Evolutionary conservation across 2,329 filamentous ascomycete species (phyloP).

Genomic region (Nemania serpens): DNA sequence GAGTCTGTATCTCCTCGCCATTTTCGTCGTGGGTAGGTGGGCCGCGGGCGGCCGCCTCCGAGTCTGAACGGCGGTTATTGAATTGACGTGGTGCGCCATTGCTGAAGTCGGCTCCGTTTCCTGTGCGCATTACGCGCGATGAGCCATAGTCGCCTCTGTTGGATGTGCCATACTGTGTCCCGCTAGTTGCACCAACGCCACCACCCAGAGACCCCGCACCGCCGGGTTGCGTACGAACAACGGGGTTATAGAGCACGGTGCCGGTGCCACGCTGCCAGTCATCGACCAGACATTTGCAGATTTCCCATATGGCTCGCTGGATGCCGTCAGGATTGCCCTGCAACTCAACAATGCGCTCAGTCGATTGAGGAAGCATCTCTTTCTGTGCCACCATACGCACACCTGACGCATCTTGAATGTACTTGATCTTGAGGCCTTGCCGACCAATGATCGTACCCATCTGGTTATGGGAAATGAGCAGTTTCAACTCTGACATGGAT

Average conservation of each 20-base stretch:
- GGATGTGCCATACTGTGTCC: constrained; percentile 50
- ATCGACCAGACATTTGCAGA: constrained; percentile 96
- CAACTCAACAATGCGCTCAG: constrained; percentile 95
- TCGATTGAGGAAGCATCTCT: constrained; percentile 99
- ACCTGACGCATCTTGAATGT: constrained; percentile 95
- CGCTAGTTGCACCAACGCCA: constrained; percentile 43
- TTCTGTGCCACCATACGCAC: constrained; percentile 99
- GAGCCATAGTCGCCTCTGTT: constrained; percentile 62
- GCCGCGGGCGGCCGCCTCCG: constrained; percentile 78
- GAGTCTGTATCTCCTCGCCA: constrained; percentile 95
- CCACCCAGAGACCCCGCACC: constrained; percentile 50
- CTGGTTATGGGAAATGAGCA: constrained; percentile 98
- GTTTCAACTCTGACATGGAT: constrained; percentile 76
- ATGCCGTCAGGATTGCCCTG: constrained; percentile 95
- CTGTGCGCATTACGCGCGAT: constrained; percentile 87
- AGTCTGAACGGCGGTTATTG: constrained; percentile 79
- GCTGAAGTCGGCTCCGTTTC: constrained; percentile 97
- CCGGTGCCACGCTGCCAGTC: constrained; percentile 97
- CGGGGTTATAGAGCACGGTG: constrained; percentile 96
- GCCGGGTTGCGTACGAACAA: constrained; percentile 78
- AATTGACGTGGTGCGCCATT: constrained; percentile 72
- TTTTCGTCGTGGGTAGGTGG: constrained; percentile 92
- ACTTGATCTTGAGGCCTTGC: constrained; percentile 97
- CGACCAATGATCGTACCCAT: constrained; percentile 99
- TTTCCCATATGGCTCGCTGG: constrained; percentile 96